Base-by-base conservation (phyloP, 768 basidiomycete genomes). In the Tricholomella constricta region DNA sequence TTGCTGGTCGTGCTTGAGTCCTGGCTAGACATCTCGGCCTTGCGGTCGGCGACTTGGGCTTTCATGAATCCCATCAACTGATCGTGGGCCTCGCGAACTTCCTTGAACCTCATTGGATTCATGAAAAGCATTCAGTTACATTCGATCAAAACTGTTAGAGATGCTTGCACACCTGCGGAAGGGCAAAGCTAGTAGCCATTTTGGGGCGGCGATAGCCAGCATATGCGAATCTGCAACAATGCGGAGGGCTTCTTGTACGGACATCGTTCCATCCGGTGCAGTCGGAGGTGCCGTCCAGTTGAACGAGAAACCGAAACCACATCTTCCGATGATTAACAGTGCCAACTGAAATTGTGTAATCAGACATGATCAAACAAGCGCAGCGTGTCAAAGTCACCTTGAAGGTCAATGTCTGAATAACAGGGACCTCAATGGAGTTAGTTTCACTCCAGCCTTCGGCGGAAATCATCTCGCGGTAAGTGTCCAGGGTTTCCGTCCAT, bases 301-400 rank as follows among this genome's bases (percentile, higher is more conserved):
- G 45, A 77, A 74, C 0, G 69, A 61, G 35, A 79, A 72, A 3
- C 79, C 80, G 43, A 80, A 79, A 2, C 75, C 78, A 51, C 78
- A 80, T 57, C 65, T 72, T 9, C 72, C 74, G 20, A 81, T 70
- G 11, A 78, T 62, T 14, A 79, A 56, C 10, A 79, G 68, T 4
- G 78, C 73, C 14, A 77, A 52, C 78, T 80, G 41, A 5, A 38
- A 19, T 43, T 14, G 1, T 26, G 11, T 31, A 2, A 34, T 53
- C 15, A 52, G 36, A n/a, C 7, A 26, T 32, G 10, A 29, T 32
- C n/a, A 15, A 15, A 19, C 10, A 14, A 14, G 19, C 1, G 4
- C 17, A 11, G 29, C 14, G 5, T 20, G 32, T 4, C 14, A 25
- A 19, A 38, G 49, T n/a, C 11, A 69, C 71, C 57, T 73, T 71